phyloP scores from a whole-genome alignment of 306 rosid species.

The Vigna nakashimae region DNA sequence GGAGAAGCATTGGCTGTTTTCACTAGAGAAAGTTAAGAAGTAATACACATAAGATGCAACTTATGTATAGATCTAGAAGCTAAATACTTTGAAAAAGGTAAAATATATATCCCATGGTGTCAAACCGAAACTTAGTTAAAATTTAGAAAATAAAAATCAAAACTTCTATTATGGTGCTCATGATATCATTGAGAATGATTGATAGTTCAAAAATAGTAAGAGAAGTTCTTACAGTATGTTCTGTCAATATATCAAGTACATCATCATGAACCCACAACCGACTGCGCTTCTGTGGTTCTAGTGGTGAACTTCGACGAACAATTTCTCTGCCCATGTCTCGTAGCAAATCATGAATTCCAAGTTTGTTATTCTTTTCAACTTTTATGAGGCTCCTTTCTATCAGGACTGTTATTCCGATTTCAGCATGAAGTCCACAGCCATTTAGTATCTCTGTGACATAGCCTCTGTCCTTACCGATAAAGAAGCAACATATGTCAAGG shows the following conservation, averaged over 20 bases:
- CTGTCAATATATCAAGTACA: not conserved
- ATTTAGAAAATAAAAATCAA: not conserved
- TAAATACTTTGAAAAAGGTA: not conserved
- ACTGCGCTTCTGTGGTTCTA: slow-evolving; percentile 15
- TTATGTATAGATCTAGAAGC: not conserved
- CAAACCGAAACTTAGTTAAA: not conserved
- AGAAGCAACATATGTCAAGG: slow-evolving; percentile 44
- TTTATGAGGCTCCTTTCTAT: not conserved
- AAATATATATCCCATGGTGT: not conserved
- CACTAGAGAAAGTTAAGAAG: not conserved
- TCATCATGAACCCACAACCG: slow-evolving; percentile 24
- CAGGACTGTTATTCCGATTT: not conserved
- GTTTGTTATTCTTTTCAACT: not conserved
- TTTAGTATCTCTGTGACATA: slow-evolving; percentile 17
- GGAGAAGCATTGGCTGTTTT: not conserved
- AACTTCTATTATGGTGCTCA: not conserved
- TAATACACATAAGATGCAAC: not conserved
- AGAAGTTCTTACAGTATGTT: slow-evolving; percentile 15
- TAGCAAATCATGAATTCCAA: not conserved
- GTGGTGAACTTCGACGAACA: slow-evolving; percentile 28
- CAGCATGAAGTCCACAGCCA: slow-evolving; percentile 12
- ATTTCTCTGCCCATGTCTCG: slow-evolving; percentile 50
- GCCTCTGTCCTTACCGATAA: slow-evolving; percentile 23
- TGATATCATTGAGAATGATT: not conserved
- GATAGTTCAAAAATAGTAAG: not conserved